phyloP scores from a whole-genome alignment of 2,329 filamentous ascomycete genomes.

The Fusarium armeniacum region DNA sequence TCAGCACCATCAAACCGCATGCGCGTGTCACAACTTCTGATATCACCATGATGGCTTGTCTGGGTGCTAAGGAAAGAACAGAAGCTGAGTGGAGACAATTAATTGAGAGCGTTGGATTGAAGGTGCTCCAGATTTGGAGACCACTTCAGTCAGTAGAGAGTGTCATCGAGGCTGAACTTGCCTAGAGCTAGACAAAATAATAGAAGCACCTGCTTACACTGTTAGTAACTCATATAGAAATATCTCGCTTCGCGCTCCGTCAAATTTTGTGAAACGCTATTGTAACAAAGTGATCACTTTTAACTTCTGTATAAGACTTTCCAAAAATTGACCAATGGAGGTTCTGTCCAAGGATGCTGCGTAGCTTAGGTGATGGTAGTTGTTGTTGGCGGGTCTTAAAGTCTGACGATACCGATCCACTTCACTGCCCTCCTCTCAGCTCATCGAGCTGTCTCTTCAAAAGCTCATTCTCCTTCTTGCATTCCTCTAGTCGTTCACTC shows the following conservation, averaged over 20 bases:
- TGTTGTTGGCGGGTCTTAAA: neutral
- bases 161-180: conserved; percentile 47
- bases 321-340: too few species aligned
- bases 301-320: too few species aligned
- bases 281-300: neutral
- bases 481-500: neutral
- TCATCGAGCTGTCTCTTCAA: conserved; percentile 5
- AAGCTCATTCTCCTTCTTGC: neutral
- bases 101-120: conserved; percentile 46
- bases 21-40: conserved; percentile 53
- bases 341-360: too few species aligned
- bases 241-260: rapidly evolving
- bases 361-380: too few species aligned
- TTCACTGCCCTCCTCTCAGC: neutral
- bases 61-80: conserved; percentile 52
- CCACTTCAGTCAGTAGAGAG: conserved; percentile 48
- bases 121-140: conserved; percentile 53
- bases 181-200: neutral
- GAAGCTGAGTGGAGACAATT: conserved; percentile 52
- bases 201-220: neutral
- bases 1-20: conserved; percentile 50
- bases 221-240: rapidly evolving
- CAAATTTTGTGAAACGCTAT: neutral
- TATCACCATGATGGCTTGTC: conserved; percentile 54
- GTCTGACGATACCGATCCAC: neutral